phyloP scores from a whole-genome alignment of 352 stramenopile genomes.

The Phytopythium vexans region DNA sequence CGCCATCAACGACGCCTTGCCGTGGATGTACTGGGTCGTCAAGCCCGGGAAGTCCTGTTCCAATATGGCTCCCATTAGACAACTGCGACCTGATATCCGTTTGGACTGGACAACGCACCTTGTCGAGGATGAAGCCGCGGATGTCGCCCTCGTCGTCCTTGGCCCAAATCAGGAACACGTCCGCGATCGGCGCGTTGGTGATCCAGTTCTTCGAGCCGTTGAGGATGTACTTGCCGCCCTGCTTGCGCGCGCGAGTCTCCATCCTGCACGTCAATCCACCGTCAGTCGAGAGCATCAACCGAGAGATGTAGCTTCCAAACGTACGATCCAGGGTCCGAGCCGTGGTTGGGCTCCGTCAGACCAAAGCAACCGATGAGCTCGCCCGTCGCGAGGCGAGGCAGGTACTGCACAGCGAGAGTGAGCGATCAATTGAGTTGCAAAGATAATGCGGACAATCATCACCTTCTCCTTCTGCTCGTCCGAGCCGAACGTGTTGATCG shows the following conservation, averaged over 20 bases:
- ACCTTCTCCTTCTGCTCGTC: constrained; percentile 95
- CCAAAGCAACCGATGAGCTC: constrained; percentile 98
- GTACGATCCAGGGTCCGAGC: constrained; percentile 91
- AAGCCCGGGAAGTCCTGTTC: constrained; percentile 89
- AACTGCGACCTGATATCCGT: not conserved
- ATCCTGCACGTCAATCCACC: constrained; percentile 58
- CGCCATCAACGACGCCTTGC: constrained; percentile 95
- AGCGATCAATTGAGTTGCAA: not conserved
- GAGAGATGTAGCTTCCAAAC: constrained; percentile 7
- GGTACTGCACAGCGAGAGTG: constrained; percentile 59
- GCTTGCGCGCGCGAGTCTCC: constrained; percentile 91
- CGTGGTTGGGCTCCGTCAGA: constrained; percentile 98
- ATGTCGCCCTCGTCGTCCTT: constrained; percentile 94
- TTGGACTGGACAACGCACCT: constrained; percentile 26
- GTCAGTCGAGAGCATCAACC: not conserved
- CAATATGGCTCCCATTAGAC: not conserved
- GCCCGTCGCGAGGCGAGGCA: constrained; percentile 92
- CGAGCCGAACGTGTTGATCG: constrained; percentile 96
- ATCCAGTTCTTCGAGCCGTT: constrained; percentile 96
- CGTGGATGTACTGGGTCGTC: constrained; percentile 94
- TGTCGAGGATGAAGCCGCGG: constrained; percentile 94
- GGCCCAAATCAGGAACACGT: constrained; percentile 98
- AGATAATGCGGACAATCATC: not conserved
- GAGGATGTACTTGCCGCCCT: constrained; percentile 92
- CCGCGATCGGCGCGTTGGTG: constrained; percentile 97